Conservation (phyloP, 805 yeast species). For the Metschnikowia kunwiensis region DNA sequence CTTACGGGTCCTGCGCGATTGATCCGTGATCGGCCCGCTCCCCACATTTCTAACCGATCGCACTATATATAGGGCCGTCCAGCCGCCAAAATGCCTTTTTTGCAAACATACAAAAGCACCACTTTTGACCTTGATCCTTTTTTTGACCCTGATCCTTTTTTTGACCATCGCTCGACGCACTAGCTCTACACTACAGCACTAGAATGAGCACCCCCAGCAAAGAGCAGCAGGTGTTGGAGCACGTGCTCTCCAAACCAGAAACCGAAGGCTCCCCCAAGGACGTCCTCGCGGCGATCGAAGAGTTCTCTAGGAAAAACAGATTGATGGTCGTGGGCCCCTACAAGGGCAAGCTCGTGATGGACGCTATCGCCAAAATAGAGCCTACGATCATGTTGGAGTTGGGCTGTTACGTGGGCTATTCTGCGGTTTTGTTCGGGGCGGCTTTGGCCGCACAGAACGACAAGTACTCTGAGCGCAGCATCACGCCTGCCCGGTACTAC, state of each 20-base stretch:
- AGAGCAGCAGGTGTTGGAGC: slow-evolving; percentile 26
- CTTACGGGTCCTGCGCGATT: no score
- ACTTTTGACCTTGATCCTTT: no score
- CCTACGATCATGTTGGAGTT: slow-evolving; percentile 31
- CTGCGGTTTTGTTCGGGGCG: slow-evolving; percentile 34
- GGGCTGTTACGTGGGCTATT: slow-evolving; percentile 36
- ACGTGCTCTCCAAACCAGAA: slow-evolving; percentile 22
- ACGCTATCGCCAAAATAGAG: slow-evolving; percentile 20
- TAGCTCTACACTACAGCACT: no score
- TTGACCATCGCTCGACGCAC: no score
- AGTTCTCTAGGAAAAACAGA: slow-evolving; percentile 16
- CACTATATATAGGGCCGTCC: no score
- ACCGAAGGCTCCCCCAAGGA: slow-evolving; percentile 29
- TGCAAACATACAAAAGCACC: no score
- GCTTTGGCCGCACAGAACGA: slow-evolving; percentile 22
- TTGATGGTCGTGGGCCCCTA: slow-evolving; percentile 33
- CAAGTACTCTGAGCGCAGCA: slow-evolving; percentile 4
- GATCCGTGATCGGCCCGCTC: no score
- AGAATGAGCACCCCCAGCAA: no score
- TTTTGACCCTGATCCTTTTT: no score
- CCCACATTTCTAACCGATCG: no score
- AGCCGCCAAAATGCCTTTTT: no score
- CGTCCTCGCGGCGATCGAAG: slow-evolving; percentile 32
- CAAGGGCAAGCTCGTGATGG: slow-evolving; percentile 28
- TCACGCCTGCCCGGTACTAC: slow-evolving; percentile 27